Evolutionary conservation across 140 eudicot species (phyloP).

Genomic region (Ambrosia hybrid): DNA sequence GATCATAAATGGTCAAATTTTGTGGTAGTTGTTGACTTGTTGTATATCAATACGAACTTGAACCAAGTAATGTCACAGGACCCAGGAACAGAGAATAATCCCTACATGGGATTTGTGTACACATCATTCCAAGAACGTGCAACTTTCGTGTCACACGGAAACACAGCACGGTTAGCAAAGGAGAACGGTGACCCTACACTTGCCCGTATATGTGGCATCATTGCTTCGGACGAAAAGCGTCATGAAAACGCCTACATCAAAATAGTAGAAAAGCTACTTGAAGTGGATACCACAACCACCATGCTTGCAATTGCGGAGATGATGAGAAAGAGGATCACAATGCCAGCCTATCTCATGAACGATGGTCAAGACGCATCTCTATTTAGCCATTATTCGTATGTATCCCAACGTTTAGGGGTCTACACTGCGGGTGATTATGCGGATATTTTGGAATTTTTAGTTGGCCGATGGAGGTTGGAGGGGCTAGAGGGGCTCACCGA

Average conservation of each 20-base stretch:
- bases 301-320: slow-evolving; percentile 56
- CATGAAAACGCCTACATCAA: slow-evolving; percentile 70
- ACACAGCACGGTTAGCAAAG: slow-evolving; percentile 64
- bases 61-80: slow-evolving; percentile 34
- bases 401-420: slow-evolving; percentile 54
- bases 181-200: slow-evolving; percentile 54
- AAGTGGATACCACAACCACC: slow-evolving; percentile 64
- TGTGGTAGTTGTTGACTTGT: no score
- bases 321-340: slow-evolving; percentile 64
- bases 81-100: slow-evolving; percentile 69
- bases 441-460: slow-evolving; percentile 54
- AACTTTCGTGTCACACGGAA: slow-evolving; percentile 72
- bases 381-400: slow-evolving; percentile 57
- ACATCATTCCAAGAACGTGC: slow-evolving; percentile 83
- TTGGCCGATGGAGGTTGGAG: slow-evolving; percentile 60
- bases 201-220: slow-evolving; percentile 66
- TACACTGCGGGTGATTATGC: slow-evolving; percentile 72
- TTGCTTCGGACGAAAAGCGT: slow-evolving; percentile 79
- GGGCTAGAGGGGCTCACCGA: slow-evolving; percentile 50
- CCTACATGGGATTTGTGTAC: slow-evolving; percentile 73
- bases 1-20: no score
- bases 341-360: slow-evolving; percentile 79
- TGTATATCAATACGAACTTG: not conserved
- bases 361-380: slow-evolving; percentile 61
- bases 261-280: slow-evolving; percentile 66